phyloP scores from a whole-genome alignment of 495 filamentous ascomycete genomes.

The Trichocladium uniseriatum region DNA sequence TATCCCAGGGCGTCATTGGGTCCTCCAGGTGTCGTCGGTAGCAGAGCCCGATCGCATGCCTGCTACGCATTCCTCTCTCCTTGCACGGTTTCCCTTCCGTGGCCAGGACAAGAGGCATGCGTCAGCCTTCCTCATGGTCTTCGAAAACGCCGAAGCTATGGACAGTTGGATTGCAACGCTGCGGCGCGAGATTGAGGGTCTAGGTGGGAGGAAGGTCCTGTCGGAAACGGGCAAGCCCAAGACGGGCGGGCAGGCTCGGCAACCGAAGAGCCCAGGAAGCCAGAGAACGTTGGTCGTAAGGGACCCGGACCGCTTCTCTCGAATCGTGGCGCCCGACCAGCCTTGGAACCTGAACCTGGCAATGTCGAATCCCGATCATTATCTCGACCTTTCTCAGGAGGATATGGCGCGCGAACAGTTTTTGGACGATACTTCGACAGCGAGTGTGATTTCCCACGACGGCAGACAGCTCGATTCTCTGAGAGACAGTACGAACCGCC shows the following conservation, averaged over 20 bases:
- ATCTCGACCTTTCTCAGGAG: slow-evolving; percentile 17
- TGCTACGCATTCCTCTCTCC: slow-evolving; percentile 49
- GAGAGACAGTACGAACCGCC: slow-evolving; percentile 45
- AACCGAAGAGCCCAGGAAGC: slow-evolving; percentile 40
- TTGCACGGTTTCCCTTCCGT: slow-evolving; percentile 63
- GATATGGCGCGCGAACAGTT: slow-evolving; percentile 22
- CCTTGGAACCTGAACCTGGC: slow-evolving; percentile 22
- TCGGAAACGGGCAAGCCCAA: slow-evolving; percentile 48
- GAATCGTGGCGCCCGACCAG: slow-evolving; percentile 26
- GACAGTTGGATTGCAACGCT: slow-evolving; percentile 67
- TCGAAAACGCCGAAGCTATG: slow-evolving; percentile 76
- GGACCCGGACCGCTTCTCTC: slow-evolving; percentile 41
- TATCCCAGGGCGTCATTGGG: slow-evolving; percentile 87
- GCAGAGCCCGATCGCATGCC: slow-evolving; percentile 53
- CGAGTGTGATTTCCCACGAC: slow-evolving; percentile 42
- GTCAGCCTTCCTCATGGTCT: slow-evolving; percentile 66
- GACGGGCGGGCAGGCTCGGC: slow-evolving; percentile 22
- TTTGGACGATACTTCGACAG: slow-evolving; percentile 38
- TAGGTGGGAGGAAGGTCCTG: slow-evolving; percentile 58
- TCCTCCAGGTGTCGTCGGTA: slow-evolving; percentile 78
- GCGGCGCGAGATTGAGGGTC: slow-evolving; percentile 56
- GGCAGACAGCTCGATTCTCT: slow-evolving; percentile 41
- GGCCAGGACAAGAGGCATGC: slow-evolving; percentile 52
- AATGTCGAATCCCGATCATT: slow-evolving; percentile 11
- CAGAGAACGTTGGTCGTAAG: slow-evolving; percentile 42